Base-by-base conservation (phyloP, 1,284 basidiomycete species). In the Psilocybe mexicana region DNA sequence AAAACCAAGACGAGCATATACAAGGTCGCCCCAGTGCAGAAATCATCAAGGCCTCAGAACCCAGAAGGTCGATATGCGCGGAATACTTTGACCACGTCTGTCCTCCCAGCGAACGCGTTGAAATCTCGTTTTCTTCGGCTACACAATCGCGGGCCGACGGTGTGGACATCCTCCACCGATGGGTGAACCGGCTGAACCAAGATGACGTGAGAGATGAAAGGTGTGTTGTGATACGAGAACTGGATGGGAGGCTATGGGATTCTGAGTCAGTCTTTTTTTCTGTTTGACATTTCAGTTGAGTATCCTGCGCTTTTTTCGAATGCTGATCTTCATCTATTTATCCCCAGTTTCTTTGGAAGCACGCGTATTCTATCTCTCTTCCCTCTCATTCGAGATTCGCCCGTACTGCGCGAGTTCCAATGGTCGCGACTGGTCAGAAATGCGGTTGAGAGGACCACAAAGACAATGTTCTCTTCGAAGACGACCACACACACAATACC, bases 391-490 rank as follows among this genome's bases (percentile, higher is more conserved):
- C 69, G 69, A 12, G 63, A 67, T 1, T 86, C 85, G 0, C 84
- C 84, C 6, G 79, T 84, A 54, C 67, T 87, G 1, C 76, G 69
- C 2, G 63, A 76, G 30, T 88, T 84, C 63, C 64, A 72, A 1
- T 88, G 86, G 86, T 87, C 87, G 0, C 77, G 82, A 0, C 79
- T 88, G 45, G 81, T 89, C 43, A 74, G 77, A 25, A 70, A 75
- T 30, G 83, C 81, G 1, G 69, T 86, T 48, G 70, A 75, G 1
- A 74, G 78, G 50, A 87, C 85, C 65, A 77, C 18, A 18, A 18
- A 18, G 18, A 1, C 18, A 18, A 18, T 18, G 18, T 18, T 11
- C 14, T 11, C 11, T 14, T 28, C 54, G 14, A 35, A 28, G 28
- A 18, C 24, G 10, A 47, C 7, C 1, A 28, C 28, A 6, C 0